Conservation (phyloP, 1,284 basidiomycete genomes). For the Trichosporon inkin region DNA sequence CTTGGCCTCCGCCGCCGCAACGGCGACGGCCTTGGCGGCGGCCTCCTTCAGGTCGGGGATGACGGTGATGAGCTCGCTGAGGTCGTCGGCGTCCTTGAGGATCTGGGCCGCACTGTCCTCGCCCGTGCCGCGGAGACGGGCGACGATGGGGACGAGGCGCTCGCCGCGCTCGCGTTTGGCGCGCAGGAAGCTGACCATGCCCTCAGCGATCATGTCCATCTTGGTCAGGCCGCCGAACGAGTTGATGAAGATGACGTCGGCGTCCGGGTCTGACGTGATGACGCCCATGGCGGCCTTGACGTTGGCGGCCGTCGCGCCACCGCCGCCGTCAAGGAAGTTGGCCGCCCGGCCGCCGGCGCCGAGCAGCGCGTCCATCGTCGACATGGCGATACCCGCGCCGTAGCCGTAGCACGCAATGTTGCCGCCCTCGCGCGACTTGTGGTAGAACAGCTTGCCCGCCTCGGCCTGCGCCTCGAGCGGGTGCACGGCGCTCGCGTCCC, state of each 20-base stretch:
- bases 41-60: slow-evolving; percentile 24
- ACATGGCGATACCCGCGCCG: slow-evolving; percentile 29
- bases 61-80: slow-evolving; percentile 18
- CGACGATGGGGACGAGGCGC: slow-evolving; percentile 19
- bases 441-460: slow-evolving; percentile 23
- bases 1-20: slow-evolving; percentile 7
- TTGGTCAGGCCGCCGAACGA: slow-evolving; percentile 32
- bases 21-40: slow-evolving; percentile 20
- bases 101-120: slow-evolving; percentile 27
- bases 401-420: slow-evolving; percentile 26
- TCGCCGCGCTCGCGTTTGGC: slow-evolving; percentile 11
- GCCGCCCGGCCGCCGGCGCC: slow-evolving; percentile 27
- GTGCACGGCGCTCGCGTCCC: slow-evolving; percentile 10
- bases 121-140: slow-evolving; percentile 26
- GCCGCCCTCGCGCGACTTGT: slow-evolving; percentile 19
- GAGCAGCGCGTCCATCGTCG: slow-evolving; percentile 28
- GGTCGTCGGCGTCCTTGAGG: slow-evolving; percentile 12
- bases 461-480: slow-evolving; percentile 20
- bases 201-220: slow-evolving; percentile 28
- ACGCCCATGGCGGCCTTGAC: slow-evolving; percentile 27
- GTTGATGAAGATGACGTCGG: slow-evolving; percentile 30
- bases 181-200: slow-evolving; percentile 14
- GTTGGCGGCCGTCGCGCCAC: slow-evolving; percentile 31
- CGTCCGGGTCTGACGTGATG: slow-evolving; percentile 24
- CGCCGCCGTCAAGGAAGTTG: slow-evolving; percentile 35